Base-by-base conservation (phyloP, 345 rosid genomes). In the Gynandropsis gynandra region DNA sequence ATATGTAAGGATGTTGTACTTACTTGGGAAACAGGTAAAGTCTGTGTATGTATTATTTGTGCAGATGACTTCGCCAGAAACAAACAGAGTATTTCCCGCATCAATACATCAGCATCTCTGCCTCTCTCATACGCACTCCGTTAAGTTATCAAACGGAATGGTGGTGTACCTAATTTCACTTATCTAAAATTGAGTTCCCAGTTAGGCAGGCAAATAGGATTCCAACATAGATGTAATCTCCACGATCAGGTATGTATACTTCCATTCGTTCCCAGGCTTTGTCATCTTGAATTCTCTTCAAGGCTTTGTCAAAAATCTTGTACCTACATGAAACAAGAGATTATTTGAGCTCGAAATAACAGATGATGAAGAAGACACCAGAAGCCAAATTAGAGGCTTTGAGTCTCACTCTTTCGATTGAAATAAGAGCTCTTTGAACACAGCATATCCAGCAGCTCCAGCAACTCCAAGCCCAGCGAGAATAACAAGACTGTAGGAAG, bases 401-500 rank as follows among this genome's bases (percentile, higher is more conserved):
- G 47, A 34, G 42, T 57, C 81, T 70, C 75, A 87, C 98, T 92
- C 96, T 74, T 82, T 87, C 61, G 98, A 96, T 69, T 92, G 78
- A 74, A 92, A 82, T 70, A 90, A 76, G 65, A 92, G 82, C 65
- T 92, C 96, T 64, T 78, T 85, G 67, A 87, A 85, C 56, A 80
- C 95, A 59, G 76, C 93, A 69, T 84, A 92, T 52, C 72, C 95
- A 61, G 96, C 89, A 56, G 87, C 93, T 24, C 86, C 89, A 7
- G 98, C 98, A 66, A 92, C 58, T 15, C 89, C 96, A 50, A 92
- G 93, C 49, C 98, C 98, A 8, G 73, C 87, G 67, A 92, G 82
- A 66, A 92, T 84, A 61, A 92, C 64, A 54, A 92, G 40, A 74
- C 83, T 75, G 76, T 92, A 87, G 56, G 96, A 82, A 64, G 96